phyloP scores from a whole-genome alignment of 2,329 filamentous ascomycete genomes.

The Neofusicoccum cordaticola region DNA sequence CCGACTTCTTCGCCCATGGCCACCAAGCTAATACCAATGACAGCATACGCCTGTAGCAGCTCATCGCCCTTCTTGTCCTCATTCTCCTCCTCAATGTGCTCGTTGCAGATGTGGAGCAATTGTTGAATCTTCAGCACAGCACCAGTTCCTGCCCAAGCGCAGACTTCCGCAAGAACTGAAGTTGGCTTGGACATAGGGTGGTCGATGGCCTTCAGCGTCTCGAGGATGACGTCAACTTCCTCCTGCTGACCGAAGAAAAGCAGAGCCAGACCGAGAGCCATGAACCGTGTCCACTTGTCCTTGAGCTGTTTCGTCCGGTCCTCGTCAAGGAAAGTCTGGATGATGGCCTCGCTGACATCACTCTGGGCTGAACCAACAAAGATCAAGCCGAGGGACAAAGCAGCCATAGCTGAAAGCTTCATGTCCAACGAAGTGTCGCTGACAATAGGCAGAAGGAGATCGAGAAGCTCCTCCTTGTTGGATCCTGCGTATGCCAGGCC shows the following conservation, averaged over 20 bases:
- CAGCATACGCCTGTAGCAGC: constrained; percentile 91
- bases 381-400: constrained; percentile 82
- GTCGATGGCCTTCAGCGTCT: constrained; percentile 94
- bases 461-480: constrained; percentile 84
- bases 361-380: constrained; percentile 91
- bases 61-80: constrained; percentile 91
- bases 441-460: constrained; percentile 82
- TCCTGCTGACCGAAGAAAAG: constrained; percentile 96
- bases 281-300: constrained; percentile 97
- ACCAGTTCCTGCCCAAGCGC: constrained; percentile 95
- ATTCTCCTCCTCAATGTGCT: constrained; percentile 90
- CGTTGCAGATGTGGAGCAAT: constrained; percentile 95
- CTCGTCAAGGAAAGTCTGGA: constrained; percentile 89
- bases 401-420: constrained; percentile 95
- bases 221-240: constrained; percentile 95
- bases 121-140: constrained; percentile 97
- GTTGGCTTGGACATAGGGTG: constrained; percentile 98
- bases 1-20: constrained; percentile 98
- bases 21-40: constrained; percentile 88
- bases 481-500: constrained; percentile 93
- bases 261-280: constrained; percentile 87
- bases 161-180: constrained; percentile 89
- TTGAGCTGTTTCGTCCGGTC: constrained; percentile 87
- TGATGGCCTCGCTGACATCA: constrained; percentile 87
- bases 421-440: constrained; percentile 81